Evolutionary conservation across 257 asterid genomes (phyloP).

Genomic region (Fraxinus quadrangulata): DNA sequence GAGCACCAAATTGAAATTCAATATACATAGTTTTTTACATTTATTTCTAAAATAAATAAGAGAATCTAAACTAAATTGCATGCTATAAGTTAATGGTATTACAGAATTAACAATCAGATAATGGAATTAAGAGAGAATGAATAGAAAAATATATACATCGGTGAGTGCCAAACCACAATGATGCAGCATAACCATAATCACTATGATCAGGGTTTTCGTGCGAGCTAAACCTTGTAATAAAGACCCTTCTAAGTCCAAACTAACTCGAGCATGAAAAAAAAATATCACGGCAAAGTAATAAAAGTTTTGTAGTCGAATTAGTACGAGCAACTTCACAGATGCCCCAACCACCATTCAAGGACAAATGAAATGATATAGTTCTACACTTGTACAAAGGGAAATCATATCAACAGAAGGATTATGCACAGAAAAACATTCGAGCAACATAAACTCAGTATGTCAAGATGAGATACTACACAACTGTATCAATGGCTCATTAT

Average conservation of each 20-base stretch:
- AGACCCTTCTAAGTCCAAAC: background rate
- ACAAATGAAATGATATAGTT: background rate
- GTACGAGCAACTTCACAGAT: background rate
- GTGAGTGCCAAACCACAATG: background rate
- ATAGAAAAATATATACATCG: background rate
- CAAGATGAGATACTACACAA: conserved; percentile 20
- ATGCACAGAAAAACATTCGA: conserved; percentile 15
- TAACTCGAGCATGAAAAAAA: background rate
- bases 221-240: background rate
- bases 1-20: background rate
- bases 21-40: no score
- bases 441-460: background rate
- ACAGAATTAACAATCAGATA: background rate
- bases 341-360: background rate
- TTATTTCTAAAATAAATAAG: background rate
- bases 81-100: no score
- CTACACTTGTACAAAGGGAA: background rate
- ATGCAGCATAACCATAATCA: background rate
- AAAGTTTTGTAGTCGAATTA: background rate
- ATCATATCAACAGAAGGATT: background rate
- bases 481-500: conserved; percentile 28
- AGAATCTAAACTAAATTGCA: background rate
- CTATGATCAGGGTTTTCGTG: background rate
- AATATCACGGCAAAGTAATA: background rate
- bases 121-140: background rate